phyloP scores from a whole-genome alignment of 1,284 basidiomycete species.

The Peniophora sp. region DNA sequence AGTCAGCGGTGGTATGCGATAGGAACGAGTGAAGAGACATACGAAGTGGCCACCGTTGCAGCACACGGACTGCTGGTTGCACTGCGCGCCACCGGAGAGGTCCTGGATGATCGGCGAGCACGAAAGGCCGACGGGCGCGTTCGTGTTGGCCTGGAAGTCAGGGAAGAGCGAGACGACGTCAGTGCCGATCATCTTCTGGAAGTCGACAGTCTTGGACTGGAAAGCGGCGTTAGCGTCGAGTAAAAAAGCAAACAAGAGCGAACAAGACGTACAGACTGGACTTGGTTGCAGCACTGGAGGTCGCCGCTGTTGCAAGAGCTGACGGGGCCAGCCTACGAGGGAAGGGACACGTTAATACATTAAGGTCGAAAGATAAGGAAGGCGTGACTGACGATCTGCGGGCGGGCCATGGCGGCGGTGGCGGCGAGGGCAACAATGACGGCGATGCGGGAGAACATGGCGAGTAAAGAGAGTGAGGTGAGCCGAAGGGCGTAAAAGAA shows the following conservation, averaged over 20 bases:
- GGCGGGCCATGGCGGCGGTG: neutral
- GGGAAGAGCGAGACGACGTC: neutral
- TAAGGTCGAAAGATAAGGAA: no score
- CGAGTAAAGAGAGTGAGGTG: neutral
- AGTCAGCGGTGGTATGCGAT: neutral
- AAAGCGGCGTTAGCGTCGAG: neutral
- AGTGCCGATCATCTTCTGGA: neutral
- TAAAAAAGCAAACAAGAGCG: neutral
- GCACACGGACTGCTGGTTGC: neutral
- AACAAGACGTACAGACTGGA: neutral
- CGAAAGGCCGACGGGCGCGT: neutral
- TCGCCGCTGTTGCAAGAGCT: neutral
- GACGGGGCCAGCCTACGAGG: neutral
- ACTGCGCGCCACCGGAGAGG: neutral
- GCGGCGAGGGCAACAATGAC: neutral
- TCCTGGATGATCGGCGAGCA: neutral
- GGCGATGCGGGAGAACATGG: neutral
- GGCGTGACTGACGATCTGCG: neutral
- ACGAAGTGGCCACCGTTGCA: neutral
- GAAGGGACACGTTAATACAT: no score
- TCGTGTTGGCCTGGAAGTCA: neutral
- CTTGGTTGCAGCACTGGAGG: neutral
- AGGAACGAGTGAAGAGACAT: neutral
- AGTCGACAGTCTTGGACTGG: neutral
- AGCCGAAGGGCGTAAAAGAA: neutral